Evolutionary conservation across 768 basidiomycete genomes (phyloP), one percentile per base, ranked within the genome.

Genomic region (Dendrothele bispora): DNA sequence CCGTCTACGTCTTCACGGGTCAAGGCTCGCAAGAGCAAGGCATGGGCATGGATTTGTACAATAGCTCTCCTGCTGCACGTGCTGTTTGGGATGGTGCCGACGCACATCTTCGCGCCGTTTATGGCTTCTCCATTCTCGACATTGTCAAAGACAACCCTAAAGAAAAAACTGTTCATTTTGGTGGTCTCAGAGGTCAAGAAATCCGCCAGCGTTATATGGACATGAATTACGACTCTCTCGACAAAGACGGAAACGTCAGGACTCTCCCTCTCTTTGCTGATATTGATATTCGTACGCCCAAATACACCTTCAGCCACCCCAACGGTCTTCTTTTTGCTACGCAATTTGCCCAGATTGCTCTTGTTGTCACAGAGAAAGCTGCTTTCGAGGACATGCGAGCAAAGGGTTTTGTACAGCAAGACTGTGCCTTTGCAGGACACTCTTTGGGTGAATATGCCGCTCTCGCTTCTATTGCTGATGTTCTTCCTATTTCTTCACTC

Each of bases 191-290:
- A 72, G 97, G 97, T 32, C 95, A 98, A 64, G 95, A 86, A 3
- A 98, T 98, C 54, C 90, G 97, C 24, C 90, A 95, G 59, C 85
- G 97, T n/a, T 99, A 99, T 72, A 98, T 98, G 92, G 94, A 95
- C 57, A 97, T 99, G 89, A 88, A 90, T 4, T 98, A 98, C 73
- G 95, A 98, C 62, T 86, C 93, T 0, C 88, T 91, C 79, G 95
- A 97, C 70, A 92, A 91, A 72, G 93, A 95, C 58, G 95, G 95
- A 48, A 86, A 88, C 60, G 82, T 98, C 66, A 95, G 94, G 78
- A 98, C 93, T 0, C 85, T 97, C 11, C 95, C 95, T 38, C 83
- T 99, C 44, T 99, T 98, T 66, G 80, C 88, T 39, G 95, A 98
- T 65, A 98, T 99, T 67, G 86, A 95, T 61, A 80, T 86, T 42